These are phyloP conservation scores for Marasmius tenuissimus DNA, from an alignment of 1,284 basidiomycete genomes.

Conservation along the genomic window DNA sequence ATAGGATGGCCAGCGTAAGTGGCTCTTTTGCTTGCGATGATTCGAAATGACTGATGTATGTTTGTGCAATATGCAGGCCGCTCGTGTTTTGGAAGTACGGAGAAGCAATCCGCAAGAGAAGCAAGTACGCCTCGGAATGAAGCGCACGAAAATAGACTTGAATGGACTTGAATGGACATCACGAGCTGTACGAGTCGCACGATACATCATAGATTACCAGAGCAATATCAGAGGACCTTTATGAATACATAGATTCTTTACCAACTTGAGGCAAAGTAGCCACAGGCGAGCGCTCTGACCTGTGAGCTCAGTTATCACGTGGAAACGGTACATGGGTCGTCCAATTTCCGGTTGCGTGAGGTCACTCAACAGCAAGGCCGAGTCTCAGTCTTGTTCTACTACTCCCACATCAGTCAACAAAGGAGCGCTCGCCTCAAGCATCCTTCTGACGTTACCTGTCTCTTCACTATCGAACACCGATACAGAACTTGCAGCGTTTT, in stretches of 20 bases:
- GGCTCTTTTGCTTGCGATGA: conserved; percentile 2
- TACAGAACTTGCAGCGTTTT: neutral
- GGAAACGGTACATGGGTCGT: neutral
- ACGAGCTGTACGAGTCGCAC: neutral
- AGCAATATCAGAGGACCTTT: neutral
- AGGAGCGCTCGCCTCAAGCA: neutral
- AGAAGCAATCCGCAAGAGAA: conserved; percentile 10
- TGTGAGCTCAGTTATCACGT: neutral
- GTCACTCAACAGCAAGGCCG: neutral
- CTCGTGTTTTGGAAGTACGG: conserved; percentile 15
- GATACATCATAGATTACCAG: neutral
- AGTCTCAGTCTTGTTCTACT: neutral
- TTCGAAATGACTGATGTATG: neutral
- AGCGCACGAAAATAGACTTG: neutral
- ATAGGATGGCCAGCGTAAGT: conserved; percentile 67
- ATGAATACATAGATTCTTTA: too few relatives aligned
- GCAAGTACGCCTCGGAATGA: conserved; percentile 9
- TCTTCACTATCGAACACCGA: neutral
- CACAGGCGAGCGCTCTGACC: too few relatives aligned
- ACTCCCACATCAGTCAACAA: neutral
- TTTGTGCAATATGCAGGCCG: neutral
- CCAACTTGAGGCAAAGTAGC: too few relatives aligned
- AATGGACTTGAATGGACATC: neutral
- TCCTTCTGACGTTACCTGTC: neutral
- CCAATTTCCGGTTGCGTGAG: neutral